phyloP scores from a whole-genome alignment of 345 rosid species.

The Eucalyptus viminalis region DNA sequence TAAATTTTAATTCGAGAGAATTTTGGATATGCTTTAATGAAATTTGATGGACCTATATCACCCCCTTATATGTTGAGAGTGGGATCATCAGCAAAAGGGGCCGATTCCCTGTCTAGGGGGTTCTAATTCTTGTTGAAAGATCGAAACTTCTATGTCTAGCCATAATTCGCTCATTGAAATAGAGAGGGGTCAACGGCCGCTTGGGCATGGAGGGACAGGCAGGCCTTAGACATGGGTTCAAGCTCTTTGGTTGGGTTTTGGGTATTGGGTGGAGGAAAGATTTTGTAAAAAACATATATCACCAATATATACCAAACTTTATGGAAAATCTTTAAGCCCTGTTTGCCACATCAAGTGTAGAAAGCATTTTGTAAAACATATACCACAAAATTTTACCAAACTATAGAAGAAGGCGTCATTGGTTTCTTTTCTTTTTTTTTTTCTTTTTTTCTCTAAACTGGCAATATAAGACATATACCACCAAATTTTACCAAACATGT shows the following conservation, averaged over 20 bases:
- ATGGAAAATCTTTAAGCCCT: too few relatives aligned
- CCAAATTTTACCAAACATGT: too few relatives aligned
- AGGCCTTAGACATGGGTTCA: too few relatives aligned
- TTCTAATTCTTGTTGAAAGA: background rate
- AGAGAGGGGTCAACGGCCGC: background rate
- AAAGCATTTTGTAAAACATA: too few relatives aligned
- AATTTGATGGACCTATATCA: accelerated
- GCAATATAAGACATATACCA: background rate
- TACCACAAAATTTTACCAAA: background rate
- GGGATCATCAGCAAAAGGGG: background rate
- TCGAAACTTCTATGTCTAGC: background rate
- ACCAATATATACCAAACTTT: too few relatives aligned
- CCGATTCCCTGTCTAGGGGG: background rate
- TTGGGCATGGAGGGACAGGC: background rate
- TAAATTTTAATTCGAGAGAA: background rate
- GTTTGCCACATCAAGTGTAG: too few relatives aligned
- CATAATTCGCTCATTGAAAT: background rate
- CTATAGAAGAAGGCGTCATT: background rate
- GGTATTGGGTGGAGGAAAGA: too few relatives aligned
- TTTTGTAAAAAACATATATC: too few relatives aligned
- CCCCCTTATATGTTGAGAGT: background rate
- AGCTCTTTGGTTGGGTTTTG: too few relatives aligned
- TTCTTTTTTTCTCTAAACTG: background rate
- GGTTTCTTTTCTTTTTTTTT: background rate
- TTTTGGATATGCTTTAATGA: background rate